These are phyloP conservation scores for Penicillium sp. DNA, from an alignment of 2,329 filamentous ascomycete genomes.

Conservation along the genomic window DNA sequence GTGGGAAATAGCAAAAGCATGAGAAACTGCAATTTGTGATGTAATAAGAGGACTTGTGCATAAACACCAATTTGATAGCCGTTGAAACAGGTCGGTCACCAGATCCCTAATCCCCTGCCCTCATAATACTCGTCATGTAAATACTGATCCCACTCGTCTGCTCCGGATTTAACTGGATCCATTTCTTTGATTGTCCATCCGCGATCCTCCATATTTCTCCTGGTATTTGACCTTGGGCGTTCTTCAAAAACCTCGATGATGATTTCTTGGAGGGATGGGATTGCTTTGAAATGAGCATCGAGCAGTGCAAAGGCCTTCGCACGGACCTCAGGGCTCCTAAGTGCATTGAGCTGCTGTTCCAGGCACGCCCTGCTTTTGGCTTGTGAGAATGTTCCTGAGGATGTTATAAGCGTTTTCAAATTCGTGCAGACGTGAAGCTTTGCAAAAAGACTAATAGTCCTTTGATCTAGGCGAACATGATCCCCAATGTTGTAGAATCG, in stretches of 20 bases:
- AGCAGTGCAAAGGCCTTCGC: background rate
- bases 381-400: too few species aligned
- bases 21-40: too few species aligned
- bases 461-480: background rate
- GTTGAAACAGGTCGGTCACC: too few species aligned
- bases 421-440: background rate
- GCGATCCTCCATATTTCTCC: background rate
- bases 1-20: too few species aligned
- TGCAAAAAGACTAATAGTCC: background rate
- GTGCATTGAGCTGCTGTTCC: background rate
- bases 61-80: too few species aligned
- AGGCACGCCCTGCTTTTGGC: too few species aligned
- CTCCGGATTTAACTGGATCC: too few species aligned
- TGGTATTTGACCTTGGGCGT: background rate
- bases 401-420: background rate
- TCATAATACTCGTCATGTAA: too few species aligned
- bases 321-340: background rate
- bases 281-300: background rate
- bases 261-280: background rate
- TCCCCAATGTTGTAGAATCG: background rate
- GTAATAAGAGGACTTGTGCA: too few species aligned
- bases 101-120: background rate
- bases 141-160: background rate
- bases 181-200: background rate
- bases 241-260: background rate